phyloP scores from a whole-genome alignment of 2,329 filamentous ascomycete genomes.

The Sporothrix dimorphospora region DNA sequence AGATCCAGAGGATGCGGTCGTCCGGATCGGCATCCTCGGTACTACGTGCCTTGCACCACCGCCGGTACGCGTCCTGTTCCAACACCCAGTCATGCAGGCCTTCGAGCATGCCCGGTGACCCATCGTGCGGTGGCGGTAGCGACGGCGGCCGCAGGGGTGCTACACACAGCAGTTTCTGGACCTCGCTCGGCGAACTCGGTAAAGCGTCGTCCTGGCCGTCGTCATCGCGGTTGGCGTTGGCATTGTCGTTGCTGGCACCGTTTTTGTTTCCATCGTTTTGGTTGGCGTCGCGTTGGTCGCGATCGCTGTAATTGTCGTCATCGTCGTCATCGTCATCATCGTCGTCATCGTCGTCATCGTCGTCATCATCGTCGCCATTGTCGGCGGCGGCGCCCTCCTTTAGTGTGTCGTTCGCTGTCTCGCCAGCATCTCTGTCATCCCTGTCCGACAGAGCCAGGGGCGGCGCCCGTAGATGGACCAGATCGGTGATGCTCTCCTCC shows the following conservation, averaged over 20 bases:
- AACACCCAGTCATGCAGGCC: not conserved
- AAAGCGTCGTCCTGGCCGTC: not conserved
- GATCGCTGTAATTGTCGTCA: too few relatives aligned
- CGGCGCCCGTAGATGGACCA: slow-evolving; percentile 9
- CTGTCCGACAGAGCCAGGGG: not conserved
- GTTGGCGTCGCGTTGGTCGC: not conserved
- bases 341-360: too few relatives aligned
- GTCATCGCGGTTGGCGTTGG: not conserved
- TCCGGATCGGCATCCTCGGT: not conserved
- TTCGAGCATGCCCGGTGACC: not conserved
- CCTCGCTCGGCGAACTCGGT: not conserved
- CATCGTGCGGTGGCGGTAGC: not conserved
- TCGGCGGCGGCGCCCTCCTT: too few relatives aligned
- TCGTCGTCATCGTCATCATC: too few relatives aligned
- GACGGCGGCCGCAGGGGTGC: not conserved
- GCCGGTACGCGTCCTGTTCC: not conserved
- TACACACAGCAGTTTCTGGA: not conserved
- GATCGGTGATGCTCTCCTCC: slow-evolving; percentile 22
- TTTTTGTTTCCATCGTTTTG: not conserved
- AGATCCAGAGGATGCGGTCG: slow-evolving; percentile 6
- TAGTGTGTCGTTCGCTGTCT: not conserved
- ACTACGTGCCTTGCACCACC: not conserved
- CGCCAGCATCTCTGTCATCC: not conserved
- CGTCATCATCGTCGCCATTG: too few relatives aligned
- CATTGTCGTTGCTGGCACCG: not conserved